Conservation (phyloP, 2,329 filamentous ascomycete species). For the Fusarium nelsonii region DNA sequence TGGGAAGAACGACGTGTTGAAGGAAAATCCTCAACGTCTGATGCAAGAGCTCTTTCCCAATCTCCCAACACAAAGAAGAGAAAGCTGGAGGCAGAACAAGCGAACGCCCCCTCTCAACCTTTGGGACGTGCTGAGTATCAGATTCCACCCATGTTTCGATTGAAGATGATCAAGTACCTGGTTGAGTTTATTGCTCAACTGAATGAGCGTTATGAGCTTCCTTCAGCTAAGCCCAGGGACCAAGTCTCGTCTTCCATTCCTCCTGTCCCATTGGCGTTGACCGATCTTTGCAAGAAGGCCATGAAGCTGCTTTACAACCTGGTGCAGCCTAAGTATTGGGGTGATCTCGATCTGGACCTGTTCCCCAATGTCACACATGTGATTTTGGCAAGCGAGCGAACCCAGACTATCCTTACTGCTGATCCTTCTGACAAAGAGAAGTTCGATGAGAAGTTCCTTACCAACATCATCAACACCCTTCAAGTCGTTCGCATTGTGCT, state of each 20-base stretch:
- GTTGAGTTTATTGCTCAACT: conserved; percentile 94
- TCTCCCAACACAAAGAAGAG: conserved; percentile 82
- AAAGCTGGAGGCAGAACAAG: conserved; percentile 75
- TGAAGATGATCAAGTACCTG: conserved; percentile 92
- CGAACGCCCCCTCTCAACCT: conserved; percentile 65
- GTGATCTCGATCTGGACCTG: conserved; percentile 89
- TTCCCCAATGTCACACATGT: conserved; percentile 91
- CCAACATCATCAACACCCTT: conserved; percentile 91
- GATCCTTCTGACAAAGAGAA: conserved; percentile 76
- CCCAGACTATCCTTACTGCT: conserved; percentile 68
- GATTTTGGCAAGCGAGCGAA: conserved; percentile 85
- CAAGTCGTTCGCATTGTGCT: conserved; percentile 92
- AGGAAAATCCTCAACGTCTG: conserved; percentile 56
- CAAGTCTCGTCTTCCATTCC: conserved; percentile 56
- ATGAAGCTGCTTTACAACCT: conserved; percentile 85
- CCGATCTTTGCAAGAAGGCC: conserved; percentile 88
- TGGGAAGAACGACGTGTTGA: conserved; percentile 91
- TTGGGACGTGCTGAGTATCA: conserved; percentile 73
- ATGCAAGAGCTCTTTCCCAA: conserved; percentile 63
- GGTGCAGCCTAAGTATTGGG: conserved; percentile 89
- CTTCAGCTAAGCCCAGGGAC: conserved; percentile 75
- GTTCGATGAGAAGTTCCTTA: conserved; percentile 85
- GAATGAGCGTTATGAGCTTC: conserved; percentile 84
- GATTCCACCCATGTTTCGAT: conserved; percentile 74
- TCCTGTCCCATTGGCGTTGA: conserved; percentile 66